Evolutionary conservation across 1,139 yeast species (phyloP).

Genomic region (Debaryomycetaceae sp.): DNA sequence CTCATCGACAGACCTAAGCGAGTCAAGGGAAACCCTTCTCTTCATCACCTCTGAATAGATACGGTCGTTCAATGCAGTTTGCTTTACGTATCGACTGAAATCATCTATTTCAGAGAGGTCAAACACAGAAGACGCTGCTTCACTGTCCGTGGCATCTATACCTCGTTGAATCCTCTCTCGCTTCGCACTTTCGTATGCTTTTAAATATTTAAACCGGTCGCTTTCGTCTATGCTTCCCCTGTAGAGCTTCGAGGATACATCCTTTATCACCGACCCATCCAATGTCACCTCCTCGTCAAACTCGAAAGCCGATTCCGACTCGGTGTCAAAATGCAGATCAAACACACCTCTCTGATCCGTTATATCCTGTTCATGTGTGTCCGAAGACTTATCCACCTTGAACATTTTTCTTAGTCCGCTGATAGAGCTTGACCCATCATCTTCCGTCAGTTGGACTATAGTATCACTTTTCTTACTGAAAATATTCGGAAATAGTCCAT

Average conservation of each 20-base stretch:
- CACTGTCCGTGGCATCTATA: slow-evolving; percentile 14
- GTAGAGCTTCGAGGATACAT: slow-evolving; percentile 12
- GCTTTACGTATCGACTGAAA: slow-evolving; percentile 32
- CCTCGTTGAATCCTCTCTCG: slow-evolving; percentile 10
- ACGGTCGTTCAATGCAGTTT: slow-evolving; percentile 34
- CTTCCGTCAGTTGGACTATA: neutral
- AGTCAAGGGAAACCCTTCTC: slow-evolving; percentile 12
- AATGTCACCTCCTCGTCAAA: slow-evolving; percentile 12
- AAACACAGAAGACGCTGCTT: slow-evolving; percentile 25
- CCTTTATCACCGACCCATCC: slow-evolving; percentile 25
- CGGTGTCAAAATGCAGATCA: slow-evolving; percentile 14
- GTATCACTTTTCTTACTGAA: neutral
- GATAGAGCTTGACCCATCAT: slow-evolving; percentile 11
- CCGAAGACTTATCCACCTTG: slow-evolving; percentile 7
- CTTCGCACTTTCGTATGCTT: slow-evolving; percentile 22
- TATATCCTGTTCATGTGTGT: slow-evolving; percentile 5
- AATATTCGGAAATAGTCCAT: neutral
- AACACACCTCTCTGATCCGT: slow-evolving; percentile 7
- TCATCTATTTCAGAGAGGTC: slow-evolving; percentile 36
- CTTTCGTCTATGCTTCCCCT: slow-evolving; percentile 9
- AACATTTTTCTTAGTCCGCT: slow-evolving; percentile 12
- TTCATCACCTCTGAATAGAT: slow-evolving; percentile 21
- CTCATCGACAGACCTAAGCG: slow-evolving; percentile 28
- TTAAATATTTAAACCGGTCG: slow-evolving; percentile 29
- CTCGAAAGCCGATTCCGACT: slow-evolving; percentile 6